Conservation (phyloP, 2,329 filamentous ascomycete genomes). For the Aspergillus jensenii region DNA sequence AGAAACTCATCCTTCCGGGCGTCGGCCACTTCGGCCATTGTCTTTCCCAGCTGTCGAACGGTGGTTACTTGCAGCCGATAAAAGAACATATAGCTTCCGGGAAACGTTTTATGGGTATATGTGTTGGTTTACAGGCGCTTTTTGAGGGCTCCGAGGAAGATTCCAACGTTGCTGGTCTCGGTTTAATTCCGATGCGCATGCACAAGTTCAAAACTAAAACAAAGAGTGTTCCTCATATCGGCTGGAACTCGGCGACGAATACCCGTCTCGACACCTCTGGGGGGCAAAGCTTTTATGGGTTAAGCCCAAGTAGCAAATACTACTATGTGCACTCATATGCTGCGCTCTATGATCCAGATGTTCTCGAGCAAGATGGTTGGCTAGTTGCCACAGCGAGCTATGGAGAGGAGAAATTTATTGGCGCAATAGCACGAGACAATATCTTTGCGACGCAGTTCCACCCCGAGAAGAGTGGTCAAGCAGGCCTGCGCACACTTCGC, state of each 20-base stretch:
- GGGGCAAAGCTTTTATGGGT: slow-evolving; percentile 68
- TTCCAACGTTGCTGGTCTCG: slow-evolving; percentile 68
- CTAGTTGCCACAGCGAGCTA: slow-evolving; percentile 87
- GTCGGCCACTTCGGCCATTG: slow-evolving; percentile 99
- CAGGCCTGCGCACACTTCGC: slow-evolving; percentile 78
- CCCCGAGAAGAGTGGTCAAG: slow-evolving; percentile 92
- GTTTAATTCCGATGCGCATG: slow-evolving; percentile 69
- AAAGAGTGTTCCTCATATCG: slow-evolving; percentile 98
- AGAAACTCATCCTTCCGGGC: slow-evolving; percentile 93
- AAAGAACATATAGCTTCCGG: slow-evolving; percentile 78
- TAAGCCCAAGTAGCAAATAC: slow-evolving; percentile 84
- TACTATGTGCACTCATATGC: slow-evolving; percentile 99
- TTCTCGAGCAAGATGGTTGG: slow-evolving; percentile 82
- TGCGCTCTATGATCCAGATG: slow-evolving; percentile 69
- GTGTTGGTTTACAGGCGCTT: slow-evolving; percentile 87
- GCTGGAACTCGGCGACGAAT: slow-evolving; percentile 86
- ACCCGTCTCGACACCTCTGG: slow-evolving; percentile 40
- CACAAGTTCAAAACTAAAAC: slow-evolving; percentile 71
- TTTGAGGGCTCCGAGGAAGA: slow-evolving; percentile 86
- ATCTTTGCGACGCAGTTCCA: slow-evolving; percentile 94
- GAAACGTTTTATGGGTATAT: slow-evolving; percentile 99
- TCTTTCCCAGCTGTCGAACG: slow-evolving; percentile 75
- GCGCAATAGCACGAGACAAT: slow-evolving; percentile 82
- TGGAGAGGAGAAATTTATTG: slow-evolving; percentile 84
- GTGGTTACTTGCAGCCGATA: slow-evolving; percentile 82